phyloP scores from a whole-genome alignment of 305 asterid species.

The Coffea humblotiana region DNA sequence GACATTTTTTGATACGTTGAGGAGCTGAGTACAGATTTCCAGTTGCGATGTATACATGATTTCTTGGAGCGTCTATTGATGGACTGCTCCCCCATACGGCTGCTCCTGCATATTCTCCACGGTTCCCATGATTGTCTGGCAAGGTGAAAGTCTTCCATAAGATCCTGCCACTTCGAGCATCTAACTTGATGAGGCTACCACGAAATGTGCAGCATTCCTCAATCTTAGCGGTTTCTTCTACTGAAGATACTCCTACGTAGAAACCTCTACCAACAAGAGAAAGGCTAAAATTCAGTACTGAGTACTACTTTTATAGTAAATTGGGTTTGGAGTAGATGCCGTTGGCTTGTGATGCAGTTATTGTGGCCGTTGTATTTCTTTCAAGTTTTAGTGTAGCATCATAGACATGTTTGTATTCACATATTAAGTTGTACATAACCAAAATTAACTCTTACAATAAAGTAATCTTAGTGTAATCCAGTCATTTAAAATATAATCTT shows the following conservation, averaged over 20 bases:
- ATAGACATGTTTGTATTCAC: no score
- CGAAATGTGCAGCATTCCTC: slow-evolving; percentile 54
- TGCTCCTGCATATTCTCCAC: slow-evolving; percentile 49
- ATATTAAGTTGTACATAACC: no score
- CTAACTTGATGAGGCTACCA: slow-evolving; percentile 50
- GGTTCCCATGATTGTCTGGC: slow-evolving; percentile 42
- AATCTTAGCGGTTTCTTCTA: slow-evolving; percentile 28
- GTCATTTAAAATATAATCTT: no score
- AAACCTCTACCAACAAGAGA: slow-evolving; percentile 24
- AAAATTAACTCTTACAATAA: no score
- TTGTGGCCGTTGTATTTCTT: no score
- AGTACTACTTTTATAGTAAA: no score
- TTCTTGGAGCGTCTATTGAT: slow-evolving; percentile 44
- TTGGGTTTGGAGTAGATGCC: no score
- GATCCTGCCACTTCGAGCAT: slow-evolving; percentile 36
- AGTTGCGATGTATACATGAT: slow-evolving; percentile 50
- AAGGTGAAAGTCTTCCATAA: slow-evolving; percentile 47
- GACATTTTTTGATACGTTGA: slow-evolving; percentile 36
- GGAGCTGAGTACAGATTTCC: slow-evolving; percentile 57
- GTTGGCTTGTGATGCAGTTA: no score
- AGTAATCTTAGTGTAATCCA: no score
- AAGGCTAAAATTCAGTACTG: no score
- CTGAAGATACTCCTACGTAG: slow-evolving; percentile 52
- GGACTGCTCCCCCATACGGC: slow-evolving; percentile 72
- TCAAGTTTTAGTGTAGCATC: no score